Evolutionary conservation across 805 yeast genomes (phyloP).

Genomic region (Wickerhamiella kazuoi): DNA sequence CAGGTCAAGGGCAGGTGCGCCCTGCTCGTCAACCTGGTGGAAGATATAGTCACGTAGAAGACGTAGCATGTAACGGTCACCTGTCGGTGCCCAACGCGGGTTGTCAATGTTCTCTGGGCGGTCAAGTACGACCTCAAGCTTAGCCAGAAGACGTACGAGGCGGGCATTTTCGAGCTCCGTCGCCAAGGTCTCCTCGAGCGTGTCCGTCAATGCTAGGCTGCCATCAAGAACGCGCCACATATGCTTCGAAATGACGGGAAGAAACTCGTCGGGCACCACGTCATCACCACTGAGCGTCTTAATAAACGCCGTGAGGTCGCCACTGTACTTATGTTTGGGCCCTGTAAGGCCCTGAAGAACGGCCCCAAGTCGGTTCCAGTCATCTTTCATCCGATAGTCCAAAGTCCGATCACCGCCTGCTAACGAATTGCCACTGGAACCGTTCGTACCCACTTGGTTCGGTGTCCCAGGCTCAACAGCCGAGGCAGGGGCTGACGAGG

Average conservation of each 20-base stretch:
- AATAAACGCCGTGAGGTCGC: conserved; percentile 12
- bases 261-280: conserved; percentile 5
- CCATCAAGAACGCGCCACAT: conserved; percentile 12
- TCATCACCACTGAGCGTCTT: conserved; percentile 12
- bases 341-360: conserved; percentile 34
- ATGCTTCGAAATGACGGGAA: conserved; percentile 14
- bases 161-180: conserved; percentile 79
- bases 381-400: conserved; percentile 38
- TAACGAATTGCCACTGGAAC: not conserved
- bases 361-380: conserved; percentile 25
- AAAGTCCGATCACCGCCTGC: conserved; percentile 8
- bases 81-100: conserved; percentile 51
- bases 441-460: not conserved
- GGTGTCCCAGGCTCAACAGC: not conserved
- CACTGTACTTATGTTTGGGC: conserved; percentile 7
- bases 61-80: conserved; percentile 52
- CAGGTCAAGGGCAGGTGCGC: conserved; percentile 63
- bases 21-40: conserved; percentile 63
- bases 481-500: not conserved
- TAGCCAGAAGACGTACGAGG: conserved; percentile 62
- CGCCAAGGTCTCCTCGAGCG: conserved; percentile 26
- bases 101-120: conserved; percentile 48
- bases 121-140: conserved; percentile 61
- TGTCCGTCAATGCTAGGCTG: conserved; percentile 14
- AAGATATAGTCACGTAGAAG: conserved; percentile 73